These are phyloP conservation scores for Fremontodendron californicum DNA, from an alignment of 345 rosid species.

Conservation along the genomic window DNA sequence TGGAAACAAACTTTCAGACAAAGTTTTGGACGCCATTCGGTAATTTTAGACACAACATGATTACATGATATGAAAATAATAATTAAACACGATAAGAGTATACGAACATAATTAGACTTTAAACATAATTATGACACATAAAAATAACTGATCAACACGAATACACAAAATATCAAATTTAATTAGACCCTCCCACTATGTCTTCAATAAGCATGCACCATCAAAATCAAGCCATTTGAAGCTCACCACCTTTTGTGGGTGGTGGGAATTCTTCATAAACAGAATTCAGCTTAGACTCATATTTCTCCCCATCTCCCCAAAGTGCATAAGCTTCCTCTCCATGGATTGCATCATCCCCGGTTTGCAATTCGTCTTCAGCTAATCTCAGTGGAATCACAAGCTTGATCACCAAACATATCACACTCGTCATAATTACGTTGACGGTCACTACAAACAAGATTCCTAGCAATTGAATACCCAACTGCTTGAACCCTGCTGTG, in stretches of 20 bases:
- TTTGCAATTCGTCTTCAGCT: conserved; percentile 48
- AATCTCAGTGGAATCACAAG: conserved; percentile 43
- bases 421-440: conserved; percentile 34
- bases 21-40: background rate
- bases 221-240: conserved; percentile 38
- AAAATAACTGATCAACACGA: no score
- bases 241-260: conserved; percentile 23
- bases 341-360: conserved; percentile 57
- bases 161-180: no score
- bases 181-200: background rate
- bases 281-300: conserved; percentile 41
- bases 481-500: conserved; percentile 44
- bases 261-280: conserved; percentile 29
- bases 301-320: conserved; percentile 70
- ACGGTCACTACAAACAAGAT: conserved; percentile 30
- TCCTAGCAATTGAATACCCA: conserved; percentile 55
- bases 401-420: conserved; percentile 39
- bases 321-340: conserved; percentile 62
- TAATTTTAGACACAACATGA: no score
- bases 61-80: no score
- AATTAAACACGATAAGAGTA: no score
- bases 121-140: no score
- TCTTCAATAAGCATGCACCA: background rate
- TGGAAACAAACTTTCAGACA: background rate
- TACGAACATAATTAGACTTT: no score